Base-by-base conservation (phyloP, 2,329 filamentous ascomycete genomes). In the Paraconiothyrium sp. region DNA sequence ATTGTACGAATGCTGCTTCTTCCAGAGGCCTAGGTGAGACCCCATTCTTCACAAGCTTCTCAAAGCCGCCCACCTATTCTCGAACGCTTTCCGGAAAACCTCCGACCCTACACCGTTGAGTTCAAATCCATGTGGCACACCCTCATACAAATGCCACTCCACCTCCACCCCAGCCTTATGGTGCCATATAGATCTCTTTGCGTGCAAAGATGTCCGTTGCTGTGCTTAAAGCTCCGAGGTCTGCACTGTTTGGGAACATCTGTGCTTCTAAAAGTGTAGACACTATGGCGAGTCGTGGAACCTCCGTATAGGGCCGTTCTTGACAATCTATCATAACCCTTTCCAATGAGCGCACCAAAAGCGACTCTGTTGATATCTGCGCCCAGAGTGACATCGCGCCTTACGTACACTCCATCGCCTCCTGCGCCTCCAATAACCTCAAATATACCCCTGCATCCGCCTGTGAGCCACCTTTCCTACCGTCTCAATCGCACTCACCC, bases 391-490 rank as follows among this genome's bases (percentile, higher is more conserved):
- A 4, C 4, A 30, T 30, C 16, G 37, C 4, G 6, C 43, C n/a
- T 32, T 11, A 52, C 10, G 11, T 34, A 52, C 34, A 52, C 34
- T 8, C 20, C 51, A 61, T 54, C 39, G 39, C 55, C 32, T 62
- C 60, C 27, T 56, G 57, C 20, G 52, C 57, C 48, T 62, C 60
- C 13, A 59, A 34, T 10, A 62, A 32, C 35, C 55, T 48, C 8
- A 60, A n/a, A 47, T 58, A 60, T 16, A 48, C 35, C 20, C 60
- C 57, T 59, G 34, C 16, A 37, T 32, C 24, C 24, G 48, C 20
- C 3, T 34, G 20, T 51, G n/a, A 52, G 44, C 20, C 22, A 16
- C 6, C 32, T 46, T 34, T 5, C 35, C n/a, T n/a, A 3, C 20
- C 27, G 1, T 37, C 47, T 37, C 35, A 37, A 37, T 22, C 4